These are phyloP conservation scores for Aristolochia fimbriata DNA, from an alignment of 164 flowering plant species.

Conservation along the genomic window DNA sequence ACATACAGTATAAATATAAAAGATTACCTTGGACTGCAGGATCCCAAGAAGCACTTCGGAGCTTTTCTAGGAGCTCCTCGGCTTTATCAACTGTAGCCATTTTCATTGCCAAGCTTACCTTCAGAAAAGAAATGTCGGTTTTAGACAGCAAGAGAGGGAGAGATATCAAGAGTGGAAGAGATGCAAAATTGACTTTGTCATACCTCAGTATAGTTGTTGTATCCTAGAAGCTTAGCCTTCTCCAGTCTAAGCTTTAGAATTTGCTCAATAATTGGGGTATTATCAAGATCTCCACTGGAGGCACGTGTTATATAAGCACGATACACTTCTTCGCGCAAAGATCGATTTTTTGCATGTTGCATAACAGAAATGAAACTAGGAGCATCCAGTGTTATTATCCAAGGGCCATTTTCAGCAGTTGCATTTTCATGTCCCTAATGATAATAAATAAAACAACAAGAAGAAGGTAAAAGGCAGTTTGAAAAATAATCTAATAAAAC, in stretches of 20 bases:
- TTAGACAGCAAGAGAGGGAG: not conserved
- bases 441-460: not conserved
- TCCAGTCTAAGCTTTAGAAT: constrained; percentile 82
- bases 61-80: constrained; percentile 78
- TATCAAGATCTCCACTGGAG: constrained; percentile 82
- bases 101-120: constrained; percentile 99
- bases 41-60: constrained; percentile 85
- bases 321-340: constrained; percentile 84
- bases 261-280: constrained; percentile 70
- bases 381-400: constrained; percentile 91
- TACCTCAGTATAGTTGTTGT: constrained; percentile 93
- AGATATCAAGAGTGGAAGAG: not conserved
- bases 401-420: constrained; percentile 91
- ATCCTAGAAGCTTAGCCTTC: constrained; percentile 89
- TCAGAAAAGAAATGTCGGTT: constrained; percentile 5
- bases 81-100: constrained; percentile 95
- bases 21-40: constrained; percentile 75
- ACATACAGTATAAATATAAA: not conserved
- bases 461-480: not conserved
- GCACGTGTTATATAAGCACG: constrained; percentile 81
- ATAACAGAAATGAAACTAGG: constrained; percentile 85
- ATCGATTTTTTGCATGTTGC: constrained; percentile 79
- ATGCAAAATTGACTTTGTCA: not conserved
- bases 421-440: constrained; percentile 83
- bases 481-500: not conserved